Base-by-base conservation (phyloP, 1,284 basidiomycete genomes). In the Tilletia caries region DNA sequence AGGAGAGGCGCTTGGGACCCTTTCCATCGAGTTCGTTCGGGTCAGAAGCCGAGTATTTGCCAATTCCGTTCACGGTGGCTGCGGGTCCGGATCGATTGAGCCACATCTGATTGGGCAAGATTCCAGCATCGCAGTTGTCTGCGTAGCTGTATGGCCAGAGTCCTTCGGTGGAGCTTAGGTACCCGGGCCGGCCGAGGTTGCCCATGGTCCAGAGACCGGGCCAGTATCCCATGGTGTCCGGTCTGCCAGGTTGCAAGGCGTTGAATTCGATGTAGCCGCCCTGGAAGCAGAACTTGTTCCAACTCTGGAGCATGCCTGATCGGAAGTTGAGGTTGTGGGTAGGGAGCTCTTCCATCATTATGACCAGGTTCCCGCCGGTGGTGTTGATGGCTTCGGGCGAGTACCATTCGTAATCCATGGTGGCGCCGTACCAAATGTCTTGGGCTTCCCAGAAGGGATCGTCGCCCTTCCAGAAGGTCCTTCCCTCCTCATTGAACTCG, bases 151-250 rank as follows among this genome's bases (percentile, higher is more conserved):
- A 85, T 20, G 83, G 84, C 82, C 80, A 83, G 41, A 78, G 73
- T 8, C 81, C 77, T 52, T 82, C 77, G 29, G 79, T 82, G 13
- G 80, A 73, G 1, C 71, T 83, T 8, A 79, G 72, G 67, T 81
- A 83, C 44, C 83, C 71, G 0, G 64, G 64, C 20, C 64, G 33
- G 41, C 34, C 80, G 3, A 83, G 74, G 54, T 83, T 83, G 34
- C 76, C 77, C 79, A 82, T 79, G 37, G 75, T 66, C 64, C 64
- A 65, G n/a, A 44, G 43, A 65, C 37, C 64, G 20, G 86, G 86
- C 86, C 86, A 87, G 79, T 84, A 86, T 13, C 86, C 86, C 64
- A 77, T 78, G 2, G 77, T 82, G 34, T 77, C 78, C 5, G 72
- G 72, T 0, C 64, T 34, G 13, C 77, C 79, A 23, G 65, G 71